These are phyloP conservation scores for Boletus sensibilis DNA, from an alignment of 768 basidiomycete species.

Conservation along the genomic window DNA sequence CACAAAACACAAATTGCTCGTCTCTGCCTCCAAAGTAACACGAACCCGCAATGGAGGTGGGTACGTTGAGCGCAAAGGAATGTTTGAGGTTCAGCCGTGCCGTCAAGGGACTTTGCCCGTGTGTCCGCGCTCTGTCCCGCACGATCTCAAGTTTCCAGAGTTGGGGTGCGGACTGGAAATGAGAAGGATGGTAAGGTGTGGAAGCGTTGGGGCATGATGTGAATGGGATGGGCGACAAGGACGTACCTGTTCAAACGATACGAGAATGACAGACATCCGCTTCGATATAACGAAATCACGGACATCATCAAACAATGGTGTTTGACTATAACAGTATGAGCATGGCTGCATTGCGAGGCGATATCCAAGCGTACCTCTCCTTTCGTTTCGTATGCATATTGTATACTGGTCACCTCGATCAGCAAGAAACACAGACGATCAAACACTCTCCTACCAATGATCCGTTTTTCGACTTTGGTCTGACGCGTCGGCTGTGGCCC, in stretches of 20 bases:
- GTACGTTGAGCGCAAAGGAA: conserved; percentile 61
- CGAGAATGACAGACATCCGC: conserved; percentile 41
- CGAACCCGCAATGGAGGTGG: conserved; percentile 72
- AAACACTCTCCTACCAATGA: conserved; percentile 40
- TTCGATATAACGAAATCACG: conserved; percentile 50
- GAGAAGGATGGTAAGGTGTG: background rate
- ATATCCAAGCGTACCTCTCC: conserved; percentile 39
- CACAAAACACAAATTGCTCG: conserved; percentile 76
- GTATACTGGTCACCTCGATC: conserved; percentile 37
- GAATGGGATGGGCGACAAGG: background rate
- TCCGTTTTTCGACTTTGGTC: conserved; percentile 50
- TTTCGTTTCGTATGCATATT: conserved; percentile 45
- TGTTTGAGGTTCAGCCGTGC: conserved; percentile 46
- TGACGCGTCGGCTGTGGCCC: conserved; percentile 46
- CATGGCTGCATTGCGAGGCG: background rate
- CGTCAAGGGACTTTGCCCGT: conserved; percentile 15
- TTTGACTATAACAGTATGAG: conserved; percentile 38
- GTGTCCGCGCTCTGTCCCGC: conserved; percentile 45
- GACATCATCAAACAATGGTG: conserved; percentile 51
- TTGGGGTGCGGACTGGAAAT: conserved; percentile 61
- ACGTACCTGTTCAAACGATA: conserved; percentile 33
- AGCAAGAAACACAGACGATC: background rate
- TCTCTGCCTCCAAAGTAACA: conserved; percentile 79
- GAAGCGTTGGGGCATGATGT: too few species aligned
- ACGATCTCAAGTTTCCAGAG: conserved; percentile 70